Conservation (phyloP, 768 basidiomycete species). For the Boletus edulis region DNA sequence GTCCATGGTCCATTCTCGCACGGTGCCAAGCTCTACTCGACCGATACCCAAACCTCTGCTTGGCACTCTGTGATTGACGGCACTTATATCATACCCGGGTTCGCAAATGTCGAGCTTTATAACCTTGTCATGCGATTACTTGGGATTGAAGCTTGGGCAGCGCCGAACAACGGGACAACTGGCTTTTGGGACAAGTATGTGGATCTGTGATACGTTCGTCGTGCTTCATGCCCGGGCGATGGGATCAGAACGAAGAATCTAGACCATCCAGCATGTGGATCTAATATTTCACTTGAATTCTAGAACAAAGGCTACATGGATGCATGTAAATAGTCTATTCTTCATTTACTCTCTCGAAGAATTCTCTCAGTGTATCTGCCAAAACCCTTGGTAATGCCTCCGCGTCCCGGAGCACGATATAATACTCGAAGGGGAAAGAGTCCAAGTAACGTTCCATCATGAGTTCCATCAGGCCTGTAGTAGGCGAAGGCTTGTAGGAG, state of each 20-base stretch:
- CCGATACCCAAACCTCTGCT: slow-evolving; percentile 10
- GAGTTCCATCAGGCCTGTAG: slow-evolving; percentile 74
- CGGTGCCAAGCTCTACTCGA: slow-evolving; percentile 52
- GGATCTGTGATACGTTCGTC: slow-evolving; percentile 6
- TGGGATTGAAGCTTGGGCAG: slow-evolving; percentile 54
- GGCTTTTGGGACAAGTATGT: slow-evolving; percentile 87
- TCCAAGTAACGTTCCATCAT: slow-evolving; percentile 89
- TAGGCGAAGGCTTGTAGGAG: slow-evolving; percentile 59
- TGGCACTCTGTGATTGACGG: slow-evolving; percentile 65
- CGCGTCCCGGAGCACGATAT: slow-evolving; percentile 87
- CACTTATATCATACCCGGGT: slow-evolving; percentile 73
- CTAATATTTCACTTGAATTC: neutral
- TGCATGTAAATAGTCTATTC: slow-evolving; percentile 30
- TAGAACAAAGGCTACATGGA: neutral
- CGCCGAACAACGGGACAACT: slow-evolving; percentile 69
- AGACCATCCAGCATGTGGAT: neutral
- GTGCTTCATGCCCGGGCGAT: neutral
- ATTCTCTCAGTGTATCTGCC: slow-evolving; percentile 85
- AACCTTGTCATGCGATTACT: slow-evolving; percentile 76
- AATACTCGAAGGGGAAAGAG: slow-evolving; percentile 97
- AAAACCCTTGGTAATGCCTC: slow-evolving; percentile 91
- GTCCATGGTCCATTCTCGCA: slow-evolving; percentile 87
- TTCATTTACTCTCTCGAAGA: slow-evolving; percentile 82
- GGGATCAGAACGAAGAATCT: neutral
- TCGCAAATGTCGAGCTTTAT: slow-evolving; percentile 84